Base-by-base conservation (phyloP, 805 yeast genomes). In the Pichia manshurica region DNA sequence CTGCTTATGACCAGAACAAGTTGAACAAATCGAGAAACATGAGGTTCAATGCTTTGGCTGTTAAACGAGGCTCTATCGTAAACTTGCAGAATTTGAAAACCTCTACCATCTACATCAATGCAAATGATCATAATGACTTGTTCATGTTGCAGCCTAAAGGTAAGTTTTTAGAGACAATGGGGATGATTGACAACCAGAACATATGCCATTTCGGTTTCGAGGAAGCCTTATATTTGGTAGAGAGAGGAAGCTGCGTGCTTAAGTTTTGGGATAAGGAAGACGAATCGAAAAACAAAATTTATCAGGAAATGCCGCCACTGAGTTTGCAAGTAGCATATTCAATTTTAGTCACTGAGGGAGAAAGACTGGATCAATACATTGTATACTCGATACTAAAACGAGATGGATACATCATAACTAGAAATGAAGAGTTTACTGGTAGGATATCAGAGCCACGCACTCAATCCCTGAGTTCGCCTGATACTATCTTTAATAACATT, bases 311-410 rank as follows among this genome's bases (percentile, higher is more conserved):
- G 44, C 61, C 61, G 2, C 70, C 77, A 4, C 58, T 89, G 58
- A 74, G 82, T 42, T 63, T 89, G 23, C 83, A 85, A 53, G 82
- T 78, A 42, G 69, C 84, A 6, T 86, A 87, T 61, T 62, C 82
- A 0, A 60, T 74, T 16, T 71, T 78, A 13, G 69, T 82, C 41
- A 53, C 55, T 21, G 45, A 47, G 16, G 48, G 55, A 1, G 64
- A 67, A 16, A 68, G 68, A 19, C 54, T 79, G 23, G 83, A 82
- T 49, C 65, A 69, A 43, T 82, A 80, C 53, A 78, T 78, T 39
- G 89, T 84, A 0, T 91, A 82, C 64, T 74, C 90, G 0, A 74
- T 84, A 49, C 68, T 90, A 56, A 85, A 84, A 56, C 75, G 95
- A 59, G 73, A 80, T 44, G 97, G 97, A 0, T 90, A 83, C 59